phyloP scores from a whole-genome alignment of 768 basidiomycete species.

The Tubosaeta sp. region DNA sequence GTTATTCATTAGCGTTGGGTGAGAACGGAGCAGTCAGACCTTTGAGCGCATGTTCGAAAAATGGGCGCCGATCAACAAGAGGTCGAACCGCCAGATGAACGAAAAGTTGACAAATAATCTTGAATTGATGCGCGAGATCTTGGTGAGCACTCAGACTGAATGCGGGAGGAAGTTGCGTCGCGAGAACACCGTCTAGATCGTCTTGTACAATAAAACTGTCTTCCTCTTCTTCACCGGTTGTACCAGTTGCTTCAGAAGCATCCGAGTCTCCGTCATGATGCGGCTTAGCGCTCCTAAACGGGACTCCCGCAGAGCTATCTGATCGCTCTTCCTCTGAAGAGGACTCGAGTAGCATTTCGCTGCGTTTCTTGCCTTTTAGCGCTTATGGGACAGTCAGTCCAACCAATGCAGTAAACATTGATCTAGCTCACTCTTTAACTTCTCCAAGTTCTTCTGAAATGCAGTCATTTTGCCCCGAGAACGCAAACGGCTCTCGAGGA shows the following conservation, averaged over 20 bases:
- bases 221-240: conserved; percentile 19
- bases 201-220: conserved; percentile 63
- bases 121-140: conserved; percentile 76
- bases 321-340: conserved; percentile 32
- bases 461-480: conserved; percentile 51
- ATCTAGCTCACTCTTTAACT: conserved; percentile 49
- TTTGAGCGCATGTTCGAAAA: conserved; percentile 50
- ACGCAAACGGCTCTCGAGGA: conserved; percentile 62
- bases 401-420: neutral
- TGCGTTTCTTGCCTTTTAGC: conserved; percentile 42
- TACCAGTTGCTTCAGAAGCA: conserved; percentile 30
- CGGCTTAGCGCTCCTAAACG: conserved; percentile 47
- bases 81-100: conserved; percentile 73
- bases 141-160: conserved; percentile 81
- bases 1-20: neutral
- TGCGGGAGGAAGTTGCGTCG: conserved; percentile 57
- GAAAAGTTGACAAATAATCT: conserved; percentile 83
- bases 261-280: conserved; percentile 35
- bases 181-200: conserved; percentile 37
- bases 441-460: conserved; percentile 64
- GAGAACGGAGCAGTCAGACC: conserved; percentile 31
- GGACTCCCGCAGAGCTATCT: conserved; percentile 22
- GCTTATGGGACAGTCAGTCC: conserved; percentile 8
- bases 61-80: conserved; percentile 44
- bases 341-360: conserved; percentile 29